Evolutionary conservation across 768 basidiomycete genomes (phyloP).

Genomic region (Termitomyces sp.): DNA sequence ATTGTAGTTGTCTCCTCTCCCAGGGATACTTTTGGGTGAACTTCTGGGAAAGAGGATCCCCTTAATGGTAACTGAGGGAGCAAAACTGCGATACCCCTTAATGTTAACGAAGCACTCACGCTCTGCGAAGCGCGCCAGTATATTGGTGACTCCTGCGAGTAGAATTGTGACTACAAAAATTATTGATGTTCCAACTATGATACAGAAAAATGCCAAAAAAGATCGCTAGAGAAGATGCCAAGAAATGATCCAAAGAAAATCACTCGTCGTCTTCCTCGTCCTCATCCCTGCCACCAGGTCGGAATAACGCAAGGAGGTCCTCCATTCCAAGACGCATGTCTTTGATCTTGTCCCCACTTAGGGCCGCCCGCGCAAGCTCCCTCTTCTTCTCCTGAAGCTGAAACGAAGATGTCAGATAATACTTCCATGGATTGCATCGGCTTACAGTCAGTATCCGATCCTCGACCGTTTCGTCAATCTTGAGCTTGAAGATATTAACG

Average conservation of each 20-base stretch:
- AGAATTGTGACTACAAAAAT: not conserved
- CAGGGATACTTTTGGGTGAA: too few species aligned
- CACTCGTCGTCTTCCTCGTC: conserved; percentile 36
- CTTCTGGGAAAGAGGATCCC: too few species aligned
- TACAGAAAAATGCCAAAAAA: not conserved
- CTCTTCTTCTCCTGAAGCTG: conserved; percentile 93
- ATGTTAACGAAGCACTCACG: too few species aligned
- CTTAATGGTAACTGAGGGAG: too few species aligned
- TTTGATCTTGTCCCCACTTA: conserved; percentile 87
- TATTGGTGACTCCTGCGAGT: too few species aligned
- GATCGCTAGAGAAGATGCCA: too few species aligned
- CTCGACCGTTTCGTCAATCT: conserved; percentile 82
- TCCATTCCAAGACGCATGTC: conserved; percentile 78
- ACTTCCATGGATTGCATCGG: not conserved
- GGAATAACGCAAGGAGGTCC: conserved; percentile 80
- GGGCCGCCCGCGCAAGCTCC: conserved; percentile 72
- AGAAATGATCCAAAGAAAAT: not conserved
- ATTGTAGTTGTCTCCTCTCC: too few species aligned
- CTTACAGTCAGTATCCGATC: conserved; percentile 73
- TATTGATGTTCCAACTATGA: not conserved
- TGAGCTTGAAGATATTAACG: conserved; percentile 88
- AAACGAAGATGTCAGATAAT: not conserved
- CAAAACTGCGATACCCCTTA: too few species aligned
- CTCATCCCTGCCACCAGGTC: conserved; percentile 46
- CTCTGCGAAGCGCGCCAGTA: too few species aligned